Base-by-base conservation (phyloP, 345 rosid genomes). In the Salix dunnii region DNA sequence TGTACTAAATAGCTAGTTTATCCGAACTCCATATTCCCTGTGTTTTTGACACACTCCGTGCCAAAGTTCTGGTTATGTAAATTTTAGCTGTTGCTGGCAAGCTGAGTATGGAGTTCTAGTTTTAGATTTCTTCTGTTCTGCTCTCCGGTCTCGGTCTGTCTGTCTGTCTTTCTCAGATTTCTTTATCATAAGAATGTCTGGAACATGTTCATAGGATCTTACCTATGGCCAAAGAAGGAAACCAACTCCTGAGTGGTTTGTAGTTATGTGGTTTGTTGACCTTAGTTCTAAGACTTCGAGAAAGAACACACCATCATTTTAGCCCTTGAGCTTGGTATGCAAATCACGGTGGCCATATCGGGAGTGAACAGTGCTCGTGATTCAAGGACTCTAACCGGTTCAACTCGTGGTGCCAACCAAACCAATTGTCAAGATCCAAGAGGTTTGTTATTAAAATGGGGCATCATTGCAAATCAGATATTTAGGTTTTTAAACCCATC, bases 1-100 rank as follows among this genome's bases (percentile, higher is more conserved):
- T 77, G 82, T 75, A 72, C 77, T 76, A 62, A 35, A 75, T 77
- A 28, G 71, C 80, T 71, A 61, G 49, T 64, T 74, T 74, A 76
- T 53, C 79, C 14, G 71, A 76, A 78, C 73, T 71, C 60, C 42
- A 68, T 73, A 21, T 70, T 70, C 35, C 76, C 28, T 65, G 71
- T 70, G 74, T 68, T 66, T 66, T 76, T 62, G 68, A 51, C 71
- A 33, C 9, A 12, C 46, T 20, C 28, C 30, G 6, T 71, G 67
- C 63, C 33, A 42, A 28, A 61, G 27, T 73, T 35, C 12, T 75
- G 36, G 55, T 60, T 21, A 13, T 40, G 43, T 68, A 58, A 58
- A 58, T 71, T 70, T 35, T 48, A 46, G 75, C 36, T 30, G 35
- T 46, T 71, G 63, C 42, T 30, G 51, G 76, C 67, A 76, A 76